These are phyloP conservation scores for Cladosporium velox DNA, from an alignment of 2,329 filamentous ascomycete species.

Conservation along the genomic window DNA sequence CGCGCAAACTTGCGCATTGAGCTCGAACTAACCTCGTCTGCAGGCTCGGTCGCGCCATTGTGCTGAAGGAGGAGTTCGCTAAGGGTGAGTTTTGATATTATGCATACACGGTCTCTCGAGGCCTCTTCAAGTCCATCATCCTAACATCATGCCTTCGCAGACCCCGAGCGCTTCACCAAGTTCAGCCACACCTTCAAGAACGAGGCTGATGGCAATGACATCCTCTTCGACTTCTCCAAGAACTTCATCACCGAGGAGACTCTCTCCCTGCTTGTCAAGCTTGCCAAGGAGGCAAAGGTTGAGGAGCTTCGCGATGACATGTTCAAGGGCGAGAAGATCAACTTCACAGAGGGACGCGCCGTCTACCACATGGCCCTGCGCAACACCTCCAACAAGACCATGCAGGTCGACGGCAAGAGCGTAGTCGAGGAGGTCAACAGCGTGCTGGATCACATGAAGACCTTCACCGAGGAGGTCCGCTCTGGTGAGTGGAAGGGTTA, in stretches of 20 bases:
- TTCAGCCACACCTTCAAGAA: slow-evolving; percentile 85
- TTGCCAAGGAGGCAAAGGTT: slow-evolving; percentile 86
- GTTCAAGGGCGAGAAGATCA: slow-evolving; percentile 98
- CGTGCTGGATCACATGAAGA: slow-evolving; percentile 96
- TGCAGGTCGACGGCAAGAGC: slow-evolving; percentile 85
- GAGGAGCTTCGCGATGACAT: slow-evolving; percentile 95
- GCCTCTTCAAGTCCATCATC: not conserved
- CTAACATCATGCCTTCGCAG: slow-evolving; percentile 39
- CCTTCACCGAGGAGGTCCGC: slow-evolving; percentile 92
- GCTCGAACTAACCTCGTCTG: not conserved
- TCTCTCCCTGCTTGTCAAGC: slow-evolving; percentile 78
- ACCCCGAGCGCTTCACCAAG: slow-evolving; percentile 85
- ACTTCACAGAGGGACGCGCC: slow-evolving; percentile 95
- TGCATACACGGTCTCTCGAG: not conserved
- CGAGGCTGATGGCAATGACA: slow-evolving; percentile 75
- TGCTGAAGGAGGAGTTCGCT: slow-evolving; percentile 90
- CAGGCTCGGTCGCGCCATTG: slow-evolving; percentile 77
- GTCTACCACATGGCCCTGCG: slow-evolving; percentile 94
- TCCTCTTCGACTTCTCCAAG: slow-evolving; percentile 98
- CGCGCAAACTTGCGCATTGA: slow-evolving; percentile 3
- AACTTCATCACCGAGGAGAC: slow-evolving; percentile 97
- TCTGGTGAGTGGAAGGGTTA: slow-evolving; percentile 96
- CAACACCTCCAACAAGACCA: slow-evolving; percentile 79
- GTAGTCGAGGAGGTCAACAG: slow-evolving; percentile 91
- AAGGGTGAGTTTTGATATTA: slow-evolving; percentile 43